Conservation (phyloP, 2,329 filamentous ascomycete species). For the Venturia effusa region DNA sequence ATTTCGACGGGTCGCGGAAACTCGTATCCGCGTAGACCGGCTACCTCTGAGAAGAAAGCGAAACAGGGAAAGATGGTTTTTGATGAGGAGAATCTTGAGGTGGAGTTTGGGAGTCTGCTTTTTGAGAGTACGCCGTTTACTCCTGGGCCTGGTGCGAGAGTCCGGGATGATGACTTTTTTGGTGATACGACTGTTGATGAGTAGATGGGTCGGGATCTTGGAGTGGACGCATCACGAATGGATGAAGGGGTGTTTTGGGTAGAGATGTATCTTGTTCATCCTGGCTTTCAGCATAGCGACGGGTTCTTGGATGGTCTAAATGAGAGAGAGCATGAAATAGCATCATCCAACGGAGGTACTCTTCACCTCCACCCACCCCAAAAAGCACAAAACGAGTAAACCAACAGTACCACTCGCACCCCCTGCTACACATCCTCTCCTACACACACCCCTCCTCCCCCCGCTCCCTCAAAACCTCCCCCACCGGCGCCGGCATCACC, state of each 20-base stretch:
- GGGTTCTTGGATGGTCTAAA: background rate
- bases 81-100: constrained; percentile 12
- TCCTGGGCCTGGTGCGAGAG: constrained; percentile 11
- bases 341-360: background rate
- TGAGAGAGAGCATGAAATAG: background rate
- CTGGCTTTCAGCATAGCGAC: background rate
- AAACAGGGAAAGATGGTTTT: background rate
- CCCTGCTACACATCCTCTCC: background rate
- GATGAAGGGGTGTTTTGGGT: background rate
- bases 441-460: background rate
- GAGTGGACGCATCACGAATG: background rate
- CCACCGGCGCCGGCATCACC: constrained; percentile 45
- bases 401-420: background rate
- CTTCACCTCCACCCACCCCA: no score
- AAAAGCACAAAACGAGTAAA: no score
- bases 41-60: constrained; percentile 16
- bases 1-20: constrained; percentile 18
- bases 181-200: background rate
- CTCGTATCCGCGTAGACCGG: constrained; percentile 20
- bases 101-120: constrained; percentile 29
- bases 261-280: background rate
- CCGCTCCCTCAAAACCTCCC: background rate
- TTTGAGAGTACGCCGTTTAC: constrained; percentile 28
- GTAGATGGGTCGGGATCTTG: background rate
- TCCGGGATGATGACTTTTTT: background rate